Base-by-base conservation (phyloP, 1,284 basidiomycete species). In the Rhodotorula sp. region DNA sequence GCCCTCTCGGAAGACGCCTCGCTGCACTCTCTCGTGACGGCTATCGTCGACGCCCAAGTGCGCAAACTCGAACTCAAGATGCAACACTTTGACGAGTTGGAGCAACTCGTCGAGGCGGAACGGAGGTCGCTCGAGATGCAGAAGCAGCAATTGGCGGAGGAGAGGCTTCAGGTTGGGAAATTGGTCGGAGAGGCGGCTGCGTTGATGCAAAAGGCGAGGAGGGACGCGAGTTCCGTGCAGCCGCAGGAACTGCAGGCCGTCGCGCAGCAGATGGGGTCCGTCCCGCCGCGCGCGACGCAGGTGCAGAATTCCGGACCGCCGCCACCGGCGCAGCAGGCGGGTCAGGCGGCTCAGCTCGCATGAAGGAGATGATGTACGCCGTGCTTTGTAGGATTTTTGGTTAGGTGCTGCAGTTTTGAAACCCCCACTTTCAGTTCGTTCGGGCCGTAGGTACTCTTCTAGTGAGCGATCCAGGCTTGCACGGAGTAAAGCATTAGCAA, bases 11-110 rank as follows among this genome's bases (percentile, higher is more conserved):
- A 96, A 81, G 91, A 96, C 76, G 82, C 84, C 0, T 88, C 91
- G 66, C 90, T 97, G 73, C 87, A 89, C 60, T 85, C 86, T 63
- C 87, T 95, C 30, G 87, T 98, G 29, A 87, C 90, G 2, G 87
- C 89, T 60, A 86, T 98, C 68, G 91, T 98, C 81, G 90, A 93
- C 78, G 86, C 95, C 44, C 96, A 95, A 68, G 84, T 97, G 59
- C 89, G 88, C 26, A 98, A 98, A 81, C 87, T 99, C 61, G 94
- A 98, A 80, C 84, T 95, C 72, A 96, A 97, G 84, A 90, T 93
- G 85, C 82, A 86, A 5, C 90, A 94, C 80, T 96, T 96, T 78
- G 93, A 95, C 80, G 88, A 91, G 79, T 84, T 97, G 64, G 94
- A 97, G 80, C 88, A 90, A 63, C 83, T 93, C 29, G 83, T 97